These are phyloP conservation scores for Colletotrichum theobromicola DNA, from an alignment of 2,329 filamentous ascomycete genomes.

Conservation along the genomic window DNA sequence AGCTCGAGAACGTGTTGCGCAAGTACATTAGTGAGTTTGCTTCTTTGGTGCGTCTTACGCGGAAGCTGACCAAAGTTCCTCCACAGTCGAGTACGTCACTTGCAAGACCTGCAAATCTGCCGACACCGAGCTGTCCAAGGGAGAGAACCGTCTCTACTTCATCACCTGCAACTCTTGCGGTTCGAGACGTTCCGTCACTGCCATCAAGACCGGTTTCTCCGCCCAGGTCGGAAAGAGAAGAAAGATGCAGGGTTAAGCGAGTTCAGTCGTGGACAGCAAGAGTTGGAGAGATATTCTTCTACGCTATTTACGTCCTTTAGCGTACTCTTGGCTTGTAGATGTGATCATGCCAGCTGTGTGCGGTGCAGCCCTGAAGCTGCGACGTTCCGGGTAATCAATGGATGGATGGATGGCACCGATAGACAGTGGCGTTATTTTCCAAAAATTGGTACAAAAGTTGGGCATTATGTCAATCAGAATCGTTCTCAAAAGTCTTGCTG, in stretches of 20 bases:
- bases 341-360: conserved; percentile 17
- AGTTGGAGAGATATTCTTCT: conserved; percentile 8
- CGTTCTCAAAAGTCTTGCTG: not conserved
- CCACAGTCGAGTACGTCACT: conserved; percentile 88
- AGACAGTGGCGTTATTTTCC: conserved; percentile 18
- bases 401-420: conserved; percentile 18
- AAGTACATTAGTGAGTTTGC: conserved; percentile 83
- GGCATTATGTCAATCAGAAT: conserved; percentile 1
- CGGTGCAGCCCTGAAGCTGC: conserved; percentile 5
- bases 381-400: conserved; percentile 3
- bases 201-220: conserved; percentile 99
- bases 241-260: conserved; percentile 81
- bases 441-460: not conserved
- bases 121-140: conserved; percentile 96
- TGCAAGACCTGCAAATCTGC: conserved; percentile 98
- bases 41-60: not conserved
- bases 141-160: conserved; percentile 98
- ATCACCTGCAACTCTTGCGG: conserved; percentile 74
- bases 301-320: conserved; percentile 21
- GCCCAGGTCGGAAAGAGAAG: conserved; percentile 98
- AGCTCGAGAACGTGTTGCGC: conserved; percentile 95
- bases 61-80: conserved; percentile 32
- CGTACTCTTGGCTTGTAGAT: conserved; percentile 19
- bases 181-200: conserved; percentile 85
- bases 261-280: not conserved